Evolutionary conservation across 371 early-diverging fungal genomes (phyloP), one percentile per base, ranked within the genome.

Genomic region (Syncephalastrum sp.): DNA sequence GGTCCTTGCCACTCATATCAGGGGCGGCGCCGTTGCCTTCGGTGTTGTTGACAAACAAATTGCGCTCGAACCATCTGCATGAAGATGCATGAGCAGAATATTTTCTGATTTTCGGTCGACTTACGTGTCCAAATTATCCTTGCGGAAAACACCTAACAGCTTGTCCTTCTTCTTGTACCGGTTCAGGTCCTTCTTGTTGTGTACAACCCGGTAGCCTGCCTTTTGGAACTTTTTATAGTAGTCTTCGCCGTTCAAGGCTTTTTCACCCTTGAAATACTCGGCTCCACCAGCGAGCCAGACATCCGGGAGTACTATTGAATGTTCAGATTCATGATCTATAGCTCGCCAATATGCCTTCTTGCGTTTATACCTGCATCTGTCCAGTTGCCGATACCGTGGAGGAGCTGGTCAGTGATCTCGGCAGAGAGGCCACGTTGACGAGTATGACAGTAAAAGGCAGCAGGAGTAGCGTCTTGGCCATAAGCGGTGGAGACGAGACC

Each of bases 401-500:
- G 63, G 56, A 83, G 65, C 67, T 88, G 87, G 65, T 85, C 86
- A 42, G 81, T 75, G 62, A 90, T 86, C 60, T 78, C 69, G 24
- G 67, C 75, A 49, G 72, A 72, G 49, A 77, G 73, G 21, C 55
- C 57, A 60, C 89, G 75, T 53, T 51, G 59, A 51, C 88, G 81
- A 42, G 87, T 88, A 70, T 90, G 88, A 42, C 79, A 45, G 45
- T 63, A 82, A 50, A 88, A 81, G 27, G 90, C 85, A 60, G 88
- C 82, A 51, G 90, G 90, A 13, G 90, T 90, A 50, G 88, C 90
- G 65, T 90, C 90, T 65, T 63, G 57, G 47, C 71, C 79, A 55
- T 75, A 78, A 50, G 90, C 87, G 47, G 90, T 90, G 51, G 85
- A 77, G 43, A 88, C 90, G 50, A 90, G 77, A 68, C 90, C 90